These are phyloP conservation scores for Chlamydomonas eustigma DNA, from an alignment of 139 green algal genomes.

Conservation along the genomic window DNA sequence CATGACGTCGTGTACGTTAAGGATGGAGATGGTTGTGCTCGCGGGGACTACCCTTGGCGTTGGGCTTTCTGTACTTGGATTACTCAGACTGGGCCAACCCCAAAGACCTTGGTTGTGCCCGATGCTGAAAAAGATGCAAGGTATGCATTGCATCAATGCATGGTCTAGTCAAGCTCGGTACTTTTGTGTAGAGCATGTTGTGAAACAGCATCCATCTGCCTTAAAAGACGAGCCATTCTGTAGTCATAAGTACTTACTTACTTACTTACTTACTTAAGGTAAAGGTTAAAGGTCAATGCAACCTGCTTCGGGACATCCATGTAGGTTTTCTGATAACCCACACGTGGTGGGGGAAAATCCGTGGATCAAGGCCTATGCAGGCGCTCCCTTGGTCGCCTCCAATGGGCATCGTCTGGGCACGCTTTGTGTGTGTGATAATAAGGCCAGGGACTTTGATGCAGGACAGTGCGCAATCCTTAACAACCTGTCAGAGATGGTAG, in stretches of 20 bases:
- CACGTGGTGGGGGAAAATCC: slow-evolving; percentile 54
- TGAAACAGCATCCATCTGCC: too few species aligned
- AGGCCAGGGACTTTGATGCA: slow-evolving; percentile 38
- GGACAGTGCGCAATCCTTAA: slow-evolving; percentile 47
- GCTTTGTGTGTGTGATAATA: slow-evolving; percentile 57
- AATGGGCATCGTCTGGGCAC: slow-evolving; percentile 61
- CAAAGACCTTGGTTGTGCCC: slow-evolving; percentile 59
- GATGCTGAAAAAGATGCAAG: slow-evolving; percentile 55
- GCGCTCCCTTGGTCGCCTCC: slow-evolving; percentile 61
- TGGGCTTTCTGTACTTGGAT: slow-evolving; percentile 66
- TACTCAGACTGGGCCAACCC: slow-evolving; percentile 36
- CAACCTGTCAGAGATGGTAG: not conserved
- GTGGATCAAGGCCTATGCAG: slow-evolving; percentile 63
- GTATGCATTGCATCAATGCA: not conserved
- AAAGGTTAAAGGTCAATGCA: too few species aligned
- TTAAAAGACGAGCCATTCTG: too few species aligned
- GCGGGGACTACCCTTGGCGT: slow-evolving; percentile 28
- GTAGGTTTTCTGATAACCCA: not conserved
- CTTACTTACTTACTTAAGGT: too few species aligned
- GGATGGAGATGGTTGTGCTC: slow-evolving; percentile 3
- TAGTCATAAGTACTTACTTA: too few species aligned
- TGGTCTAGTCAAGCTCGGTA: too few species aligned
- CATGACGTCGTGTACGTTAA: not conserved
- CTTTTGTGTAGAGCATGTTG: too few species aligned
- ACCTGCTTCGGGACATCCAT: too few species aligned